These are phyloP conservation scores for Coelastrella sp. DNA, from an alignment of 139 green algal species.

Conservation along the genomic window DNA sequence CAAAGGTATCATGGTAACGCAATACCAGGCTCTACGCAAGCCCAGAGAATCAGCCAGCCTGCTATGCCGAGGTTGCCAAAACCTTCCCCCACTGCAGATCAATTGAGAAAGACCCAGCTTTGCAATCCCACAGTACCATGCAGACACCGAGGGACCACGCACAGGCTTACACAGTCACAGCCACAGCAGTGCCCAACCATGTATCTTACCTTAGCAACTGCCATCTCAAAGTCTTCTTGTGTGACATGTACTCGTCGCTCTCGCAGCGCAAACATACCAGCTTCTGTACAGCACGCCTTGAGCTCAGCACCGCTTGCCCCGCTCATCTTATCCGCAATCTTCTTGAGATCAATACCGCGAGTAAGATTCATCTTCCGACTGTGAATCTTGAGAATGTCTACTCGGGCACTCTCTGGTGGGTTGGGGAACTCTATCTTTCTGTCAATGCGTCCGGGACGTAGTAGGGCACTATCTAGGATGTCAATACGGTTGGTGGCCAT, in stretches of 20 bases:
- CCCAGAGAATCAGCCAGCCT: too few relatives aligned
- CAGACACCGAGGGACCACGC: background rate
- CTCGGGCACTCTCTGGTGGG: conserved; percentile 89
- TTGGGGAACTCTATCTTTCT: conserved; percentile 99
- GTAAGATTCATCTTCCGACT: conserved; percentile 91
- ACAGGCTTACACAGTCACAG: background rate
- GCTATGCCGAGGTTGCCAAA: too few relatives aligned
- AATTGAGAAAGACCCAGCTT: too few relatives aligned
- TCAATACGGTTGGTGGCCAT: conserved; percentile 99
- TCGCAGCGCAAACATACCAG: conserved; percentile 98
- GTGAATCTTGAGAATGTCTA: conserved; percentile 98
- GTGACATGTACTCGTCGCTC: conserved; percentile 98
- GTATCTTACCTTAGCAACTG: conserved; percentile 91
- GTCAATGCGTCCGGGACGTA: conserved; percentile 98
- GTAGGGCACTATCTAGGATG: conserved; percentile 97
- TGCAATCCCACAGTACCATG: background rate
- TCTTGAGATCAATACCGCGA: conserved; percentile 96
- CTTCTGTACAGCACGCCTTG: conserved; percentile 98
- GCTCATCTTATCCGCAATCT: conserved; percentile 94
- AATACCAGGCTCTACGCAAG: too few relatives aligned
- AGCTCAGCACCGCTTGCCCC: conserved; percentile 94
- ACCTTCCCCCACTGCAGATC: too few relatives aligned
- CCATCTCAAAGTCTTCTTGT: conserved; percentile 99
- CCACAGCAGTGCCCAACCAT: background rate
- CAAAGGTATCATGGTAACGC: background rate